phyloP scores from a whole-genome alignment of 352 stramenopile species.

The Pythium myriotylum region DNA sequence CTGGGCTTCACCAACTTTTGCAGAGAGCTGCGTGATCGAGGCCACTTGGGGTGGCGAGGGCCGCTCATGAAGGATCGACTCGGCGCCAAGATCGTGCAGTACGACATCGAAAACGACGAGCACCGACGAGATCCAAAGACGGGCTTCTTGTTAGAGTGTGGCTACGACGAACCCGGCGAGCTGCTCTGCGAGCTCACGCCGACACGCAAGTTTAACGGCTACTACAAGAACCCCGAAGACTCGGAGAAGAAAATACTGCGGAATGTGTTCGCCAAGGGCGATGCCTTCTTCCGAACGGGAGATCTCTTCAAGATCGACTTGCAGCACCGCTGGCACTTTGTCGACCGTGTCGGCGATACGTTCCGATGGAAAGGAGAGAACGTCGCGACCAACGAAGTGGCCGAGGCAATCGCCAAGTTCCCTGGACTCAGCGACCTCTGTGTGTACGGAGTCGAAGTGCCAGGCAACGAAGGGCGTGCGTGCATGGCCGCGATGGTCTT shows the following conservation, averaged over 20 bases:
- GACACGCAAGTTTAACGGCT: slow-evolving; percentile 79
- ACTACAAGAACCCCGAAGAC: slow-evolving; percentile 79
- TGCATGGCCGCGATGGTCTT: slow-evolving; percentile 88
- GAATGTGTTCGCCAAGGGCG: slow-evolving; percentile 78
- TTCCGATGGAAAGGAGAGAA: slow-evolving; percentile 96
- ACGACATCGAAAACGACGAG: slow-evolving; percentile 75
- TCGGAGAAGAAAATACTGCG: slow-evolving; percentile 86
- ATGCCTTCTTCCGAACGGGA: slow-evolving; percentile 91
- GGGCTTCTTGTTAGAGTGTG: slow-evolving; percentile 55
- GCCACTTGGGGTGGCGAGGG: slow-evolving; percentile 65
- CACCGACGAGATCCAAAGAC: slow-evolving; percentile 59
- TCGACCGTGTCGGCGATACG: slow-evolving; percentile 92
- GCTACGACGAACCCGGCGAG: slow-evolving; percentile 66
- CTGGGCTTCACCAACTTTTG: slow-evolving; percentile 82
- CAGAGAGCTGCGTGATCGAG: slow-evolving; percentile 53
- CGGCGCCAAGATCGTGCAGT: slow-evolving; percentile 71
- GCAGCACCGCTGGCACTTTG: slow-evolving; percentile 83
- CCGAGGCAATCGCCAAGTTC: slow-evolving; percentile 77
- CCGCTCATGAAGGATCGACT: slow-evolving; percentile 51
- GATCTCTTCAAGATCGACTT: slow-evolving; percentile 88
- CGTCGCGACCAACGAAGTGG: slow-evolving; percentile 90
- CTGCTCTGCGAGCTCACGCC: slow-evolving; percentile 71
- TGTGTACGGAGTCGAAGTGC: slow-evolving; percentile 76
- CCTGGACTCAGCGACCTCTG: slow-evolving; percentile 74
- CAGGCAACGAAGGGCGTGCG: slow-evolving; percentile 74